phyloP scores from a whole-genome alignment of 805 yeast genomes.

The Sporopachydermia quercuum region DNA sequence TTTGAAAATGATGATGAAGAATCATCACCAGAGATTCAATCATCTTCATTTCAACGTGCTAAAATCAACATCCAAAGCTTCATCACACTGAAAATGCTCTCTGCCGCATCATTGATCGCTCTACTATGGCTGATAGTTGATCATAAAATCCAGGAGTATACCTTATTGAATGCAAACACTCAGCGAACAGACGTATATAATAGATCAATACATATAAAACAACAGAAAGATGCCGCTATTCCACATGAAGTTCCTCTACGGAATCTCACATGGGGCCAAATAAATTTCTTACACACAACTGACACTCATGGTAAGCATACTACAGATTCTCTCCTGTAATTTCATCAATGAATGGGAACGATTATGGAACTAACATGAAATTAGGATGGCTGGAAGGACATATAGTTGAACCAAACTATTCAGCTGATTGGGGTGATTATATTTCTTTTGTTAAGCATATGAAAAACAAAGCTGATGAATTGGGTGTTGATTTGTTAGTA shows the following conservation, averaged over 20 bases:
- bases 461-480: constrained; percentile 25
- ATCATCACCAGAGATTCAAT: no score
- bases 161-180: no score
- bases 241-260: constrained; percentile 29
- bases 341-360: not conserved
- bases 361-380: not conserved
- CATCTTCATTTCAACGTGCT: no score
- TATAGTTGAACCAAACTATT: constrained; percentile 55
- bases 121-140: no score
- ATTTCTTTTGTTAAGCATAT: constrained; percentile 49
- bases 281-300: constrained; percentile 86
- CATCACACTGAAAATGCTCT: no score
- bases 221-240: constrained; percentile 19
- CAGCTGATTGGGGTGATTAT: constrained; percentile 90
- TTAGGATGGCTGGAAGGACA: constrained; percentile 79
- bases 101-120: no score
- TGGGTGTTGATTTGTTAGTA: constrained; percentile 48
- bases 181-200: no score
- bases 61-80: no score
- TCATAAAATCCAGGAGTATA: no score
- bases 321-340: not conserved
- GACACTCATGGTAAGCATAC: constrained; percentile 65
- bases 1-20: no score
- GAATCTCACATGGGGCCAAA: constrained; percentile 47
- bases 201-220: no score